Conservation (phyloP, 306 rosid species). For the Mimosa bimucronata region DNA sequence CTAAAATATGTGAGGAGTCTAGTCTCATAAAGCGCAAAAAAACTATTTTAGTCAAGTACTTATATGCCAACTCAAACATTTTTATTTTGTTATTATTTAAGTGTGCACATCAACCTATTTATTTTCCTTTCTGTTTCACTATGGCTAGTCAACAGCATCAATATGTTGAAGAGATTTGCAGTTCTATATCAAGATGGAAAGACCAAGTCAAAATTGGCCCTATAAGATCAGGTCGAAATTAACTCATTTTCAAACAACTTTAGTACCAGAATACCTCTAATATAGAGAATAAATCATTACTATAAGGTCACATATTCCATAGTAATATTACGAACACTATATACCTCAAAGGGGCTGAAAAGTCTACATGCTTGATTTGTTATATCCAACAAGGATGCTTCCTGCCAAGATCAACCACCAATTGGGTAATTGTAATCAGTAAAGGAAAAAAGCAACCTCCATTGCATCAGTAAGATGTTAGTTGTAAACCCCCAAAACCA, state of each 20-base stretch:
- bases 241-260: constrained; percentile 16
- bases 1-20: not conserved
- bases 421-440: constrained; percentile 22
- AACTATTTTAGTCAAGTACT: not conserved
- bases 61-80: not conserved
- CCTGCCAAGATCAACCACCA: constrained; percentile 61
- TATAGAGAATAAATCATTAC: constrained; percentile 16
- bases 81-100: constrained; percentile 2
- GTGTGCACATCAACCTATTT: constrained; percentile 7
- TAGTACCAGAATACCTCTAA: constrained; percentile 5
- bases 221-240: constrained; percentile 9
- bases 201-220: constrained; percentile 9
- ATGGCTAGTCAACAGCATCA: constrained; percentile 18
- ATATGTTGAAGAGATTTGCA: constrained; percentile 5
- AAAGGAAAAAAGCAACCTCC: constrained; percentile 27
- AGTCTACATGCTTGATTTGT: constrained; percentile 84
- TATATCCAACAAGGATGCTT: constrained; percentile 86
- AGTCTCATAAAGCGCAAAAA: not conserved
- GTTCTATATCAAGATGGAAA: constrained; percentile 22
- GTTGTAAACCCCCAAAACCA: constrained; percentile 15
- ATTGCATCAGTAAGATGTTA: constrained; percentile 19
- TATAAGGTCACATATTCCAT: constrained; percentile 10
- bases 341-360: constrained; percentile 80
- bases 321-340: constrained; percentile 19
- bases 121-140: constrained; percentile 11